These are phyloP conservation scores for Oxytropis ochrocephala DNA, from an alignment of 306 rosid genomes.

Conservation along the genomic window DNA sequence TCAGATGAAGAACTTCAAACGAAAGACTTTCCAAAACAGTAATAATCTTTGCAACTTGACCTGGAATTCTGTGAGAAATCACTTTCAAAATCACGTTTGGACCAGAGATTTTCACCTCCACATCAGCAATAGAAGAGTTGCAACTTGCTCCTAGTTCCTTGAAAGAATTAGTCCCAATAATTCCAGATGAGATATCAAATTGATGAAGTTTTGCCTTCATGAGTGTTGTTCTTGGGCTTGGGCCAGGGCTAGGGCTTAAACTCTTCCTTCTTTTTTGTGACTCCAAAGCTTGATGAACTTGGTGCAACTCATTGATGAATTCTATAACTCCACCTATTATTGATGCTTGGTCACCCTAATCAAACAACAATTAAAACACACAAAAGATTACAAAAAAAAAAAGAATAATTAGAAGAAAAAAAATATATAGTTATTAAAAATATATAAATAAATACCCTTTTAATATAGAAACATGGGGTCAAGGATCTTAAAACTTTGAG, in stretches of 20 bases:
- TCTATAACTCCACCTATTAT: slow-evolving; percentile 92
- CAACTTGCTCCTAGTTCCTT: slow-evolving; percentile 74
- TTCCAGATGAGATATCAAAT: slow-evolving; percentile 19
- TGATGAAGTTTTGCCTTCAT: slow-evolving; percentile 21
- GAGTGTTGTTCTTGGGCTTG: slow-evolving; percentile 27
- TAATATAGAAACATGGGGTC: slow-evolving; percentile 94
- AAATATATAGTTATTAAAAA: not conserved
- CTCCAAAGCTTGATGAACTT: slow-evolving; percentile 71
- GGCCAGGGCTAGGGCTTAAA: slow-evolving; percentile 85
- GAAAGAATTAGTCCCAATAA: slow-evolving; percentile 25
- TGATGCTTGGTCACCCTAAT: slow-evolving; percentile 94
- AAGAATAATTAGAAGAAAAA: not conserved
- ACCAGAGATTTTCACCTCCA: slow-evolving; percentile 86
- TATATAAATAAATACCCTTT: slow-evolving; percentile 53
- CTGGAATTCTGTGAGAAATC: slow-evolving; percentile 48
- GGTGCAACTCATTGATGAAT: slow-evolving; percentile 91
- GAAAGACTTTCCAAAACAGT: slow-evolving; percentile 65
- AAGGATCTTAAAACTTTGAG: slow-evolving; percentile 82
- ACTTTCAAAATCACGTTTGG: slow-evolving; percentile 68
- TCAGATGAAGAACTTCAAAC: slow-evolving; percentile 84
- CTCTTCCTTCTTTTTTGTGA: slow-evolving; percentile 87
- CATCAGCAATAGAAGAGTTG: slow-evolving; percentile 84
- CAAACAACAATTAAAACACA: not conserved
- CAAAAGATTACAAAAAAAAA: not conserved
- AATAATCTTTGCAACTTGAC: slow-evolving; percentile 66